Percentiles rank a stretch among this genome's conserved stretches.
Conservation (phyloP, 2,329 filamentous ascomycete species). For the Plenodomus biglobosus region DNA sequence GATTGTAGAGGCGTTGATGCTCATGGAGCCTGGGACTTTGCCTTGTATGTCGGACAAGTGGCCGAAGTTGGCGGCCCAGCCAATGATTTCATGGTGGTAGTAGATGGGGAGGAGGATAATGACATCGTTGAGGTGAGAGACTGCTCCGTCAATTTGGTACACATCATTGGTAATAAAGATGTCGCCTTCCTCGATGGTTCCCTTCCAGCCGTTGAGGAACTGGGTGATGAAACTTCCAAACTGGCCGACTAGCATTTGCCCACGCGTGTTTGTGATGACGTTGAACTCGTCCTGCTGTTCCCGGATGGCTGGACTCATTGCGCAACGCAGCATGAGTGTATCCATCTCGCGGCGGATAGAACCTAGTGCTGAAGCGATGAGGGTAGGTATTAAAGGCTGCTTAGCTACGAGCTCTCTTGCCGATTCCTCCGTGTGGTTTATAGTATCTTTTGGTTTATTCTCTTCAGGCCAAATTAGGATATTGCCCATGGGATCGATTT, state of each 20-base stretch:
- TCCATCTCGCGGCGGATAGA: slow-evolving; percentile 56
- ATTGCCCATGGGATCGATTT: slow-evolving; percentile 53
- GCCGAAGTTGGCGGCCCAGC: slow-evolving; percentile 55
- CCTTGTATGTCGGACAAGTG: slow-evolving; percentile 51
- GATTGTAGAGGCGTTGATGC: slow-evolving; percentile 51
- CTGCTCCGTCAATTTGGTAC: slow-evolving; percentile 53
- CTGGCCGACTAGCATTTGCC: slow-evolving; percentile 56
- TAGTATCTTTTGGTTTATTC: slow-evolving; percentile 28
- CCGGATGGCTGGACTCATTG: slow-evolving; percentile 55
- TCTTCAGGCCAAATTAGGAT: slow-evolving; percentile 51
- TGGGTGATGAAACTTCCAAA: slow-evolving; percentile 55
- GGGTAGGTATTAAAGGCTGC: slow-evolving; percentile 49
- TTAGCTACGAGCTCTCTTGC: slow-evolving; percentile 43
- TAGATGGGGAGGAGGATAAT: slow-evolving; percentile 55
- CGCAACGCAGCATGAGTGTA: slow-evolving; percentile 53
- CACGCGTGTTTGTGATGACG: slow-evolving; percentile 53
- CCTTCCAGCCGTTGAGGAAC: slow-evolving; percentile 52
- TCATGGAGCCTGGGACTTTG: slow-evolving; percentile 55
- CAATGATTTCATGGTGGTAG: slow-evolving; percentile 48
- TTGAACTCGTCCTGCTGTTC: slow-evolving; percentile 58
- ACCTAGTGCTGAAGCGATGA: slow-evolving; percentile 50
- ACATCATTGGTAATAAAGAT: slow-evolving; percentile 56
- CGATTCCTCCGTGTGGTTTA: slow-evolving; percentile 41
- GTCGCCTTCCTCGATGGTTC: slow-evolving; percentile 53
- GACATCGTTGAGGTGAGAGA: slow-evolving; percentile 55